These are phyloP conservation scores for Microbotryomycetes sp. DNA, from an alignment of 1,284 basidiomycete genomes.

Conservation along the genomic window DNA sequence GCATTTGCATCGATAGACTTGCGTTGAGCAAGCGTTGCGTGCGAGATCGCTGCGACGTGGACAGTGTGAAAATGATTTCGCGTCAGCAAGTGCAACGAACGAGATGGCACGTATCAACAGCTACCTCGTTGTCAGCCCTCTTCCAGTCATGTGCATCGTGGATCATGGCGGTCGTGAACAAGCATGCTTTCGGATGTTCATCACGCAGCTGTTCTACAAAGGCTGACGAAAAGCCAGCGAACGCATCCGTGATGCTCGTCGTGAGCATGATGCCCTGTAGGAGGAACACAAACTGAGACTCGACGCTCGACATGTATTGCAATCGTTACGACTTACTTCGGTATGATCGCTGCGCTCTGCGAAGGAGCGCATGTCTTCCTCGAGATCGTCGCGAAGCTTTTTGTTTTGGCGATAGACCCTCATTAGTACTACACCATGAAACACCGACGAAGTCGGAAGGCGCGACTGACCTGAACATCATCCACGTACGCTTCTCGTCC, in stretches of 20 bases:
- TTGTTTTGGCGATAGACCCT: not conserved
- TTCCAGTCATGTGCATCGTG: constrained; percentile 15
- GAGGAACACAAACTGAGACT: too few species aligned
- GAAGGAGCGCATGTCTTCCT: constrained; percentile 24
- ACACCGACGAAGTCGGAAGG: not conserved
- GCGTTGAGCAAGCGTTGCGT: constrained; percentile 19
- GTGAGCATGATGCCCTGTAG: constrained; percentile 26
- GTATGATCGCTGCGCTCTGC: constrained; percentile 25
- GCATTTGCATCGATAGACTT: constrained; percentile 8
- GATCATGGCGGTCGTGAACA: constrained; percentile 21
- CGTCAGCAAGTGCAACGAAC: not conserved
- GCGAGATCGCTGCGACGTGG: not conserved
- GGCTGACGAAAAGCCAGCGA: constrained; percentile 16
- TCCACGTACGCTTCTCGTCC: constrained; percentile 18
- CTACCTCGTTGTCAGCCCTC: constrained; percentile 16
- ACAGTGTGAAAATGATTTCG: too few species aligned
- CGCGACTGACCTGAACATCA: not conserved
- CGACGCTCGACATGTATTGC: too few species aligned
- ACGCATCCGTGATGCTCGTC: constrained; percentile 16
- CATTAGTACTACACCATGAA: rapidly evolving
- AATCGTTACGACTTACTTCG: constrained; percentile 16
- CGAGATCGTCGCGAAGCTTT: constrained; percentile 18
- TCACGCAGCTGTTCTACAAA: constrained; percentile 26
- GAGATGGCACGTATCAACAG: not conserved
- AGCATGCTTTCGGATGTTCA: constrained; percentile 21